Conservation (phyloP, 2,329 filamentous ascomycete genomes). For the Piedraia hortae region DNA sequence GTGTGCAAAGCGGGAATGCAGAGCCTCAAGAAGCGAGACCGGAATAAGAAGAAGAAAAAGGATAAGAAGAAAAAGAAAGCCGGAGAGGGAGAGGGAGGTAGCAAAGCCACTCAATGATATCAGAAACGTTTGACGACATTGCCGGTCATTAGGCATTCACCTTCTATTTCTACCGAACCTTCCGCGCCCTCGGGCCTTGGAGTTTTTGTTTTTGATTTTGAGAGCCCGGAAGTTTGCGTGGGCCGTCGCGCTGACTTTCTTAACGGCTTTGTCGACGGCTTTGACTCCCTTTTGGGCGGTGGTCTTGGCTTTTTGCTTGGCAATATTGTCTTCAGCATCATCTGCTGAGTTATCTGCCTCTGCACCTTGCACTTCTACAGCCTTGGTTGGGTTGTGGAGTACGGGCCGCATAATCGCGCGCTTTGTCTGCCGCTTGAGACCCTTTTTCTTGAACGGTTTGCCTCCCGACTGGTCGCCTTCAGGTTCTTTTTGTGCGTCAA, state of each 20-base stretch:
- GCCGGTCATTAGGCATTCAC: neutral
- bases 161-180: constrained; percentile 11
- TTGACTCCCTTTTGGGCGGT: constrained; percentile 1
- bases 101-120: too few species aligned
- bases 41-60: constrained; percentile 59
- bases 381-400: constrained; percentile 10
- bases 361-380: constrained; percentile 4
- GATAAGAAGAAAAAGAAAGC: constrained; percentile 41
- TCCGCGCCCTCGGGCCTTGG: constrained; percentile 17
- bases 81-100: constrained; percentile 2
- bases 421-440: constrained; percentile 51
- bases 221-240: constrained; percentile 22
- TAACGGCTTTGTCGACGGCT: constrained; percentile 8
- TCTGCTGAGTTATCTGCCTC: constrained; percentile 1
- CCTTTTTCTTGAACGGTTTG: constrained; percentile 54
- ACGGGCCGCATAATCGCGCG: constrained; percentile 27
- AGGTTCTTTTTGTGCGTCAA: constrained; percentile 16
- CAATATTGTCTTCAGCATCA: constrained; percentile 1
- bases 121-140: too few species aligned
- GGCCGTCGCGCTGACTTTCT: constrained; percentile 19
- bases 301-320: neutral
- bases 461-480: constrained; percentile 33
- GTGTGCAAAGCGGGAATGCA: constrained; percentile 74
- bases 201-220: constrained; percentile 24
- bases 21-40: constrained; percentile 72